Evolutionary conservation across 2,329 filamentous ascomycete species (phyloP).

Genomic region (Aciculosporium take): DNA sequence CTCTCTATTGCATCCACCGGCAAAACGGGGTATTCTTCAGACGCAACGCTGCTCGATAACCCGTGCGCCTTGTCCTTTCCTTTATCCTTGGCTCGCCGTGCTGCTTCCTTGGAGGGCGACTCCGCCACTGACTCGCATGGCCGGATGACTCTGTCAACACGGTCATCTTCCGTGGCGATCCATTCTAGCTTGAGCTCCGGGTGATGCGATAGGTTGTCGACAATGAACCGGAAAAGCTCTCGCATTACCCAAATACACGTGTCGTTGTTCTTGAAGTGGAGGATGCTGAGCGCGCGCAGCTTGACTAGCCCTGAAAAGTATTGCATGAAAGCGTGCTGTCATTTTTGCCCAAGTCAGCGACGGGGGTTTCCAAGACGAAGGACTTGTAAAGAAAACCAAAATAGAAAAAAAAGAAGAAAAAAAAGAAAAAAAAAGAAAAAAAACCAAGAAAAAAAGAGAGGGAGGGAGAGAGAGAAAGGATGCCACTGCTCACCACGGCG

Average conservation of each 20-base stretch:
- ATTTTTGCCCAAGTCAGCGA: background rate
- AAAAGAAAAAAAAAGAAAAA: background rate
- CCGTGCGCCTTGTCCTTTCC: constrained; percentile 16
- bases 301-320: constrained; percentile 31
- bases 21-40: constrained; percentile 15
- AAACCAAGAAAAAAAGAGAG: background rate
- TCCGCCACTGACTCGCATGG: constrained; percentile 16
- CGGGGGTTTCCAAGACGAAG: too few relatives aligned
- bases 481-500: constrained; percentile 31
- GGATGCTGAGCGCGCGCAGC: constrained; percentile 41
- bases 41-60: constrained; percentile 5
- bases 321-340: constrained; percentile 44
- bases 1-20: constrained; percentile 16
- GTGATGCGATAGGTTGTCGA: constrained; percentile 42
- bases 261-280: constrained; percentile 40
- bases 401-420: background rate
- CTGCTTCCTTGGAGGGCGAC: constrained; percentile 15
- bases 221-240: constrained; percentile 43
- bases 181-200: constrained; percentile 43
- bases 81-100: constrained; percentile 22
- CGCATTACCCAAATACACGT: constrained; percentile 41
- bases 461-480: background rate
- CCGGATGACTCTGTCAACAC: constrained; percentile 34
- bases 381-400: too few relatives aligned
- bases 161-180: constrained; percentile 39